A percentile compares a stretch with the other conserved stretches of the same genome.
Evolutionary conservation across 2,329 filamentous ascomycete genomes (phyloP).

Genomic region (Fusarium sp.): DNA sequence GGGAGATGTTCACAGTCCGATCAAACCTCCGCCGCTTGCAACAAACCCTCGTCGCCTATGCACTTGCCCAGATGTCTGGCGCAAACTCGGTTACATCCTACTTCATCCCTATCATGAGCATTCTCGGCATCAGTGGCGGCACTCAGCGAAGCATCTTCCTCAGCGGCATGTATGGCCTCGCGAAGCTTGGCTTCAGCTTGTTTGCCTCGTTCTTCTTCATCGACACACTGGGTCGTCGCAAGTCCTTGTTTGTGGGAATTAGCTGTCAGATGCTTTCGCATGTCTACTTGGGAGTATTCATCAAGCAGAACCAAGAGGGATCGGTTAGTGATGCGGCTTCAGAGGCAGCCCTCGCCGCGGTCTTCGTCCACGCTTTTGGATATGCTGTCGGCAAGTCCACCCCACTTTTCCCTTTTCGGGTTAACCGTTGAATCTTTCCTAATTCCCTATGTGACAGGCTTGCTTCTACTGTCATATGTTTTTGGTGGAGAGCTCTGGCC

Average conservation of each 20-base stretch:
- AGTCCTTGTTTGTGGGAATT: slow-evolving; percentile 46
- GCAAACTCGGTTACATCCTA: no score
- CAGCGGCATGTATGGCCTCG: slow-evolving; percentile 56
- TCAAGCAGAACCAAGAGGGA: background rate
- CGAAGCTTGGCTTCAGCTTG: slow-evolving; percentile 57
- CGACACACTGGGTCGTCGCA: slow-evolving; percentile 56
- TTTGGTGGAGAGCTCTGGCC: slow-evolving; percentile 60
- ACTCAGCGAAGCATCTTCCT: slow-evolving; percentile 44
- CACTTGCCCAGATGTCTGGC: no score
- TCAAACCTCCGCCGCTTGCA: slow-evolving; percentile 56
- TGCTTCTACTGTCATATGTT: slow-evolving; percentile 57
- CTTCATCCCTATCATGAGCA: no score
- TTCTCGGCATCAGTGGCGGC: no score
- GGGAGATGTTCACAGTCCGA: slow-evolving; percentile 51
- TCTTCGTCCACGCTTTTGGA: background rate
- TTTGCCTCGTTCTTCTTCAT: slow-evolving; percentile 59
- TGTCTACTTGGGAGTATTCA: background rate
- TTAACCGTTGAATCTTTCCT: no score
- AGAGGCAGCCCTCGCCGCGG: background rate
- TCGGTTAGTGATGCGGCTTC: background rate
- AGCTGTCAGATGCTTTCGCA: background rate
- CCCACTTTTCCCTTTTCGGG: background rate
- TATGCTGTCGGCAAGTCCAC: background rate
- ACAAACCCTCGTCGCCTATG: slow-evolving; percentile 44
- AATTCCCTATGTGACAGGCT: slow-evolving; percentile 18